Evolutionary conservation across 2,329 filamentous ascomycete species (phyloP), one percentile per base, ranked within the genome.

Genomic region (Diaporthe caulivora): DNA sequence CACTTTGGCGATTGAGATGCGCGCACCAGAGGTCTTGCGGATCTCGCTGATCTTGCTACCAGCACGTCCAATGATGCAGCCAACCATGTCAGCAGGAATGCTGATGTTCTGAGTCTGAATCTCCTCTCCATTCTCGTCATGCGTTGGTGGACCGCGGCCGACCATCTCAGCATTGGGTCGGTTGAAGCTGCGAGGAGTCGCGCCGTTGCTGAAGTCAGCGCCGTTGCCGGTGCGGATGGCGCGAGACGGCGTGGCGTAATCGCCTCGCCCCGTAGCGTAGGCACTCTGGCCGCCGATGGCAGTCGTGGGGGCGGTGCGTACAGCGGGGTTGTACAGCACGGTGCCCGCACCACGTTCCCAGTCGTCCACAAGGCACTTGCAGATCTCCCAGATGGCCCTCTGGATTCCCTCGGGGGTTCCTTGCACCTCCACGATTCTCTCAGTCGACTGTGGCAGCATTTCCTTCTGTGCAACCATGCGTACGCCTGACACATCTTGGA

Each of bases 381-480:
- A 97, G 80, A 99, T 99, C 83, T 99, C 97, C 97, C 97, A 98
- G 71, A 98, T 90, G 76, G 97, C 96, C 82, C 95, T 95, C 85
- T 98, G 95, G 79, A 99, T 97, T 75, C 96, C 95, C 71, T 97
- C 95, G 21, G 97, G 95, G 24, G 93, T 96, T 78, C 97, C 97
- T 83, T 98, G 95, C 58, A 99, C 93, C 82, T 99, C 97, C 77
- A 99, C 97, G 79, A 99, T 95, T 77, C 97, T 93, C 87, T 99
- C 97, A 44, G 97, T 99, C 8, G 97, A 99, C 84, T 99, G 97
- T 47, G 97, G 97, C 10, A 99, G 92, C 97, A 99, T 99, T 81
- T 99, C 97, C 86, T 99, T 99, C 85, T 99, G 97, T 53, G 97
- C 97, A 64, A 99, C 95, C 97, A 99, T 99, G 81, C 97, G 95